Base-by-base conservation (phyloP, 192 early-diverging fungal genomes). In the Pilaira anomala region DNA sequence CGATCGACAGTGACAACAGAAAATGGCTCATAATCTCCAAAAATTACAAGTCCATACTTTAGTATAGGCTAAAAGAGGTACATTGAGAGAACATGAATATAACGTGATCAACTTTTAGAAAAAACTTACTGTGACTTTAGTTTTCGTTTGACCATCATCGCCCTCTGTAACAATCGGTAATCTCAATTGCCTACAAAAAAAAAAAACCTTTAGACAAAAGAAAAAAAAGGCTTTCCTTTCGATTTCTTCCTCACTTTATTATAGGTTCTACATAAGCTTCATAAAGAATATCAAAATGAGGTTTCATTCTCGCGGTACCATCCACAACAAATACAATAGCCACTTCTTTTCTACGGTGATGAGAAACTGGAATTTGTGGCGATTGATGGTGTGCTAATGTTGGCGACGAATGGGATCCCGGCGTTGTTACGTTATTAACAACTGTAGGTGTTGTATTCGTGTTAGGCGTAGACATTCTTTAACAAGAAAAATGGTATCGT, bases 271-370 rank as follows among this genome's bases (percentile, higher is more conserved):
- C 65, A 48, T 82, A 82, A 8, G 68, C 72, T 29, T 77, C 71
- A 54, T 79, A 78, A 16, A 85, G 50, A 6, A 70, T 57, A 45
- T 63, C 63, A 53, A 85, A 78, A 40, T 73, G 58, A 2, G 68
- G 67, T 12, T 68, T 72, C 76, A 85, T 78, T 48, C 67, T 66
- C 2, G 78, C 83, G 11, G 83, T 76, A 30, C 74, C 77, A 60
- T 85, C 83, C 48, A 85, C 69, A 2, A 77, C 83, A 74, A 85
- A 72, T 2, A 82, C 80, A 41, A 78, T 78, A 3, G 78, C 75
- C 33, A 85, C 77, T 54, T 85, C 80, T 46, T 73, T 76, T 36
- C 77, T 68, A 3, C 77, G 69, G n/a, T 65, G 58, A 16, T 66
- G 50, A 28, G 75, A 60, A 1, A 72, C 21, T 13, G 57, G 44